Conservation (phyloP, 768 basidiomycete species). For the Russula dissimulans region DNA sequence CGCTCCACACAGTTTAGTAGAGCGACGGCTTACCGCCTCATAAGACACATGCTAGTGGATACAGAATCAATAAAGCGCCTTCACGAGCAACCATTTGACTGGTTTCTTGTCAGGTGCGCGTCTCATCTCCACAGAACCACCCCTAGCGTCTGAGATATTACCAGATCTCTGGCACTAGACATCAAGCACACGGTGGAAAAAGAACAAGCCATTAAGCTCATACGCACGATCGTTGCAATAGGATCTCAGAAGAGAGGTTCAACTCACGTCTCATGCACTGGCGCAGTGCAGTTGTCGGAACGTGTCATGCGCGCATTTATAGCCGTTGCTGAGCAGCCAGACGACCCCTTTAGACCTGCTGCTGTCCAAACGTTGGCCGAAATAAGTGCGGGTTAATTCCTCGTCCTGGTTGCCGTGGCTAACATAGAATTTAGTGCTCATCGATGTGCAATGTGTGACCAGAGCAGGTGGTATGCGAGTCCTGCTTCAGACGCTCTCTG, state of each 20-base stretch:
- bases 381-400: constrained; percentile 44
- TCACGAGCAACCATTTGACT: constrained; percentile 61
- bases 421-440: constrained; percentile 48
- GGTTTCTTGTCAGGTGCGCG: constrained; percentile 80
- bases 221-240: constrained; percentile 73
- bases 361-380: constrained; percentile 85
- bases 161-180: constrained; percentile 77
- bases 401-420: not conserved
- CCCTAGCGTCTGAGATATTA: constrained; percentile 2
- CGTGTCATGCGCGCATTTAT: constrained; percentile 82
- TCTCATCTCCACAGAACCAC: not conserved
- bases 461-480: constrained; percentile 79
- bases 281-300: constrained; percentile 56
- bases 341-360: constrained; percentile 78
- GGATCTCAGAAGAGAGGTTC: constrained; percentile 50
- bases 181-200: constrained; percentile 76
- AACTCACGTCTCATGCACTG: constrained; percentile 32
- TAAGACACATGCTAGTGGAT: constrained; percentile 74
- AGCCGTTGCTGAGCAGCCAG: constrained; percentile 84
- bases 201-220: constrained; percentile 86
- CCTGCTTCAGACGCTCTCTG: constrained; percentile 78
- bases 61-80: constrained; percentile 57
- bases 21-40: constrained; percentile 73
- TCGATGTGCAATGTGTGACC: constrained; percentile 77
- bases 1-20: constrained; percentile 60